phyloP scores from a whole-genome alignment of 2,329 filamentous ascomycete species.

The Phoma herbarum region DNA sequence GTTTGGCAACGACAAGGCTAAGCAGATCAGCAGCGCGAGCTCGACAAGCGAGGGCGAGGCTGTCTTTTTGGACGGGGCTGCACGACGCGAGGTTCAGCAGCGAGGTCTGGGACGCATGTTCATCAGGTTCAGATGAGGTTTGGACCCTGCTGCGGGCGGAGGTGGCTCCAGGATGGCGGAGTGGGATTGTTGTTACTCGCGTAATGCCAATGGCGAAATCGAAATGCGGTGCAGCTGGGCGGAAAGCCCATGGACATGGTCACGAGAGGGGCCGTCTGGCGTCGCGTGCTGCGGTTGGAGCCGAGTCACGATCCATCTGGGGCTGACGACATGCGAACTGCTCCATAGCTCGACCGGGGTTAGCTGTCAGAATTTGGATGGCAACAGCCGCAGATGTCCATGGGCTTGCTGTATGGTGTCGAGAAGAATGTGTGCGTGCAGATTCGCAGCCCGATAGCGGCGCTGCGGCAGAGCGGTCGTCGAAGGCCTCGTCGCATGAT shows the following conservation, averaged over 20 bases:
- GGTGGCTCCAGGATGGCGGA: slow-evolving; percentile 2
- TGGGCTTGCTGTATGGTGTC: neutral
- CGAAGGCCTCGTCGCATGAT: slow-evolving; percentile 5
- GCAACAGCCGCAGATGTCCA: slow-evolving; percentile 4
- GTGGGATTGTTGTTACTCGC: neutral
- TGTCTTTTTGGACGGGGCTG: slow-evolving; percentile 54
- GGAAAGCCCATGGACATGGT: slow-evolving; percentile 13
- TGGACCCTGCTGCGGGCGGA: slow-evolving; percentile 22
- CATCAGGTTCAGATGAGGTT: slow-evolving; percentile 31
- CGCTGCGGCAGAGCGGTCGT: neutral
- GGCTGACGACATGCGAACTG: slow-evolving; percentile 20
- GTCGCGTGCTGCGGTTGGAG: slow-evolving; percentile 21
- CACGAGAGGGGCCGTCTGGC: slow-evolving; percentile 20
- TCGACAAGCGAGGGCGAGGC: slow-evolving; percentile 62
- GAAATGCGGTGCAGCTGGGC: slow-evolving; percentile 7
- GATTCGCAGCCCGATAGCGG: slow-evolving; percentile 14
- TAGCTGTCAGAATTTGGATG: neutral
- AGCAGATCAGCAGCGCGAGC: slow-evolving; percentile 45
- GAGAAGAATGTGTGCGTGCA: neutral
- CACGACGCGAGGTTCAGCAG: slow-evolving; percentile 53
- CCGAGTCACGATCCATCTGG: slow-evolving; percentile 17
- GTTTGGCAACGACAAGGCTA: slow-evolving; percentile 50
- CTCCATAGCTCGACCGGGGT: slow-evolving; percentile 16
- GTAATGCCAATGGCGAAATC: neutral
- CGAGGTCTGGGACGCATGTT: slow-evolving; percentile 51